A percentile compares a stretch with the other conserved stretches of the same genome.
Conservation (phyloP, 2,329 filamentous ascomycete species). For the Parastagonospora nodorum region DNA sequence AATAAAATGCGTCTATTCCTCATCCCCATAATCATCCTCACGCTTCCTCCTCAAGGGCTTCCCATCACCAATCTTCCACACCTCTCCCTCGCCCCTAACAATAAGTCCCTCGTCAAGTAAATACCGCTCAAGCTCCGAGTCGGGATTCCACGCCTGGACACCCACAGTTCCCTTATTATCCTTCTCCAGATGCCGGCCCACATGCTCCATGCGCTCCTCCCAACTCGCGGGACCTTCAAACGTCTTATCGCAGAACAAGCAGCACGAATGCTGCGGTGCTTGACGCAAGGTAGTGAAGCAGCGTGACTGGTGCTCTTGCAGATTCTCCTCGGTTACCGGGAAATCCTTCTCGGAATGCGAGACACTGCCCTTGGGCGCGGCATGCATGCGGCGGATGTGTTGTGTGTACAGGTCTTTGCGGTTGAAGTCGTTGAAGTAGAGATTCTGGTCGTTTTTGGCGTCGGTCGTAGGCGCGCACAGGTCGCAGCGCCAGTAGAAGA, state of each 20-base stretch:
- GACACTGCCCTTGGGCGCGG: slow-evolving; percentile 48
- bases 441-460: slow-evolving; percentile 29
- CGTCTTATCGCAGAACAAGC: slow-evolving; percentile 66
- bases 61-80: slow-evolving; percentile 44
- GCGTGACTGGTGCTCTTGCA: slow-evolving; percentile 61
- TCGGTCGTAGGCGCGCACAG: slow-evolving; percentile 56
- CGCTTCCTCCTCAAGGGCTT: slow-evolving; percentile 16
- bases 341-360: slow-evolving; percentile 52
- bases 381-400: slow-evolving; percentile 86
- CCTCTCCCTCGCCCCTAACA: slow-evolving; percentile 21
- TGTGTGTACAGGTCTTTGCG: slow-evolving; percentile 91
- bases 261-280: slow-evolving; percentile 65
- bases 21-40: slow-evolving; percentile 17
- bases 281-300: slow-evolving; percentile 67
- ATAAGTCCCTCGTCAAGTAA: slow-evolving; percentile 48
- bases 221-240: slow-evolving; percentile 71
- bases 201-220: slow-evolving; percentile 86
- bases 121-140: slow-evolving; percentile 44
- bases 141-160: slow-evolving; percentile 29
- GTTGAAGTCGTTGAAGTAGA: slow-evolving; percentile 72
- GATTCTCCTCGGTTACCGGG: slow-evolving; percentile 54
- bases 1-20: slow-evolving; percentile 10
- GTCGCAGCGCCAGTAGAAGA: slow-evolving; percentile 77
- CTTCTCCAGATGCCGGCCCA: slow-evolving; percentile 77
- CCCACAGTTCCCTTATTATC: slow-evolving; percentile 41